These are phyloP conservation scores for Cutaneotrichosporon sp. DNA, from an alignment of 1,284 basidiomycete genomes.

Conservation along the genomic window DNA sequence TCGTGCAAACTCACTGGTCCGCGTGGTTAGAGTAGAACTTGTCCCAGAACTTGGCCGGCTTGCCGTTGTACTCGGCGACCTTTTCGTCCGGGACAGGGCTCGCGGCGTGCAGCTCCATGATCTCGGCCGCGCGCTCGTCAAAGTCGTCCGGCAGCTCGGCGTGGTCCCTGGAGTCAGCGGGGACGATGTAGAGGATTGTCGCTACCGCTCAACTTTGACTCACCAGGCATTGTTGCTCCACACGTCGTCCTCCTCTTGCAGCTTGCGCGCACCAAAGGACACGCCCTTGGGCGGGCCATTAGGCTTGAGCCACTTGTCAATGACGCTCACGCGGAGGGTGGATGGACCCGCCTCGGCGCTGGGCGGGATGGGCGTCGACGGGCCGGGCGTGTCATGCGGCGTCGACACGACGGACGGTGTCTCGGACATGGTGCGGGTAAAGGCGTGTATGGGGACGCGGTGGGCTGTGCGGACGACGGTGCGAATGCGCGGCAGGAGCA, in stretches of 20 bases:
- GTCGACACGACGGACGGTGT: not conserved
- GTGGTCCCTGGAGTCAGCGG: conserved; percentile 61
- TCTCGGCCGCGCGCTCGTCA: conserved; percentile 59
- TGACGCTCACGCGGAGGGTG: conserved; percentile 21
- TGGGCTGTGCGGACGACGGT: too few species aligned
- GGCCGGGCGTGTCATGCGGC: conserved; percentile 5
- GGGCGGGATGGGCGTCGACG: conserved; percentile 3
- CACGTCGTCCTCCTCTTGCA: conserved; percentile 41
- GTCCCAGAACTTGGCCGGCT: conserved; percentile 60
- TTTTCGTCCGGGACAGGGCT: conserved; percentile 61
- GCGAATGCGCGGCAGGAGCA: too few species aligned
- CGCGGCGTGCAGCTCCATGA: conserved; percentile 62
- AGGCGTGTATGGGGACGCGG: too few species aligned
- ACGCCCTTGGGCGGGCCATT: conserved; percentile 42
- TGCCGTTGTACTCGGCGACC: conserved; percentile 28
- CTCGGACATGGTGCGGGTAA: not conserved
- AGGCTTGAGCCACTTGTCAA: conserved; percentile 44
- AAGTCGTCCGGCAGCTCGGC: conserved; percentile 78
- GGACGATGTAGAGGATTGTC: too few species aligned
- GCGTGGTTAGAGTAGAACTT: conserved; percentile 81
- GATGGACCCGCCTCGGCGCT: conserved; percentile 20
- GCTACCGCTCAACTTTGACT: too few species aligned
- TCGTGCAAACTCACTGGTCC: conserved; percentile 26
- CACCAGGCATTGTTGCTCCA: conserved; percentile 48
- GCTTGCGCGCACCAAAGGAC: conserved; percentile 42